Conservation (phyloP, 1,284 basidiomycete species). For the Papiliotrema terrestris region DNA sequence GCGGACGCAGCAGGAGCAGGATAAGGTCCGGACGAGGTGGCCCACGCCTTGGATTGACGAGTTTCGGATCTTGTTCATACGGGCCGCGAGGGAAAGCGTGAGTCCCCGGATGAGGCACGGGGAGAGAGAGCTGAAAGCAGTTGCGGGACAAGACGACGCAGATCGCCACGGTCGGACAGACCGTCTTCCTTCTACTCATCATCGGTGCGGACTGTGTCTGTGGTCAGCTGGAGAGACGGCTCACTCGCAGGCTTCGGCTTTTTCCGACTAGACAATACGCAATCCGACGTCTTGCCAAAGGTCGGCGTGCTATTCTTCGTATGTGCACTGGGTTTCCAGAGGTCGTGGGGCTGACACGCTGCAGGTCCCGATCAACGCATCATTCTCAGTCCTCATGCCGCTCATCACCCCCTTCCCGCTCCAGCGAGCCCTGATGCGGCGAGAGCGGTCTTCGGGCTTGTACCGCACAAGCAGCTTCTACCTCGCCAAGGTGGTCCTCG, state of each 20-base stretch:
- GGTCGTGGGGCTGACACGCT: too few species aligned
- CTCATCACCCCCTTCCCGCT: slow-evolving; percentile 10
- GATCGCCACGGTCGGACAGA: slow-evolving; percentile 6
- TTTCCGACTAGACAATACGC: slow-evolving; percentile 8
- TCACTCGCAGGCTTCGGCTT: slow-evolving; percentile 5
- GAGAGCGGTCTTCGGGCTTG: slow-evolving; percentile 9
- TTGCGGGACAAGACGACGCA: slow-evolving; percentile 5
- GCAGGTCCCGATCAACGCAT: slow-evolving; percentile 10
- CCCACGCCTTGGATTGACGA: slow-evolving; percentile 3
- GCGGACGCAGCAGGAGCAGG: background rate
- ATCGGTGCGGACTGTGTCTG: slow-evolving; percentile 6
- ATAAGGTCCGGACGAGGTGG: background rate
- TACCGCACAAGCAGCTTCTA: slow-evolving; percentile 5
- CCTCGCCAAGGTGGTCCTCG: slow-evolving; percentile 12
- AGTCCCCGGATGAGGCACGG: background rate
- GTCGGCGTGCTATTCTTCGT: slow-evolving; percentile 14
- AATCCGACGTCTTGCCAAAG: slow-evolving; percentile 11
- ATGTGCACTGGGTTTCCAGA: too few species aligned
- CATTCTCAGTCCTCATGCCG: slow-evolving; percentile 4
- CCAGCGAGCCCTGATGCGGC: slow-evolving; percentile 6
- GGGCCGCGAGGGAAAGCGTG: background rate
- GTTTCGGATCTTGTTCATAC: background rate
- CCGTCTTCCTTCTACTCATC: slow-evolving; percentile 7
- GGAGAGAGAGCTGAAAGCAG: background rate
- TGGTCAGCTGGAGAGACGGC: too few species aligned